These are phyloP conservation scores for Hypomontagnella submonticulosa DNA, from an alignment of 495 filamentous ascomycete genomes.

Conservation along the genomic window DNA sequence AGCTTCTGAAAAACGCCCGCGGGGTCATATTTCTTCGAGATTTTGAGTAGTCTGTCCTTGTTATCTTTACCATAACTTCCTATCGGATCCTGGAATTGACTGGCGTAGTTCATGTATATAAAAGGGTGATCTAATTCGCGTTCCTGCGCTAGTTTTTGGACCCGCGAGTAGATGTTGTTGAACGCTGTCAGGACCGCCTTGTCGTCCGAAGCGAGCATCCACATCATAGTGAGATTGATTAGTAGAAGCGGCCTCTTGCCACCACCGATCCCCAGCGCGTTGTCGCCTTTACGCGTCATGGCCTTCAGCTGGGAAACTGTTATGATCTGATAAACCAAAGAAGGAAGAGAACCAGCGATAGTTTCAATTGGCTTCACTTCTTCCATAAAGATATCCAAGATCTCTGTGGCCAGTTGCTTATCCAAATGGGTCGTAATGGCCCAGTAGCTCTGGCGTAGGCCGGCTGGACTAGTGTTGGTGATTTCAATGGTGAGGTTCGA, in stretches of 20 bases:
- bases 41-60: constrained; percentile 42
- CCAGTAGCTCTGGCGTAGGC: constrained; percentile 58
- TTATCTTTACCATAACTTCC: constrained; percentile 46
- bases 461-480: constrained; percentile 49
- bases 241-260: constrained; percentile 55
- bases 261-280: constrained; percentile 58
- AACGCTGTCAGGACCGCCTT: constrained; percentile 14
- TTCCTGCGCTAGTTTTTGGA: constrained; percentile 2
- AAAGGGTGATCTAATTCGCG: constrained; percentile 40
- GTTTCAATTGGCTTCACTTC: constrained; percentile 50
- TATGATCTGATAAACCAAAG: constrained; percentile 58
- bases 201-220: constrained; percentile 52
- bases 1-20: constrained; percentile 52
- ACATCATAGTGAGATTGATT: constrained; percentile 52
- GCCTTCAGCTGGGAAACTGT: constrained; percentile 52
- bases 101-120: constrained; percentile 50
- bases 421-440: constrained; percentile 54
- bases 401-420: constrained; percentile 49
- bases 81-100: constrained; percentile 44
- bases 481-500: constrained; percentile 59
- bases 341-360: constrained; percentile 50
- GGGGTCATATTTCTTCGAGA: constrained; percentile 59
- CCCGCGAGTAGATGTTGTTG: constrained; percentile 15
- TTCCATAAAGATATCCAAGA: constrained; percentile 52
- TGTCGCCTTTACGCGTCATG: constrained; percentile 60